These are phyloP conservation scores for Barnettozyma populi DNA, from an alignment of 805 yeast species.

Conservation along the genomic window DNA sequence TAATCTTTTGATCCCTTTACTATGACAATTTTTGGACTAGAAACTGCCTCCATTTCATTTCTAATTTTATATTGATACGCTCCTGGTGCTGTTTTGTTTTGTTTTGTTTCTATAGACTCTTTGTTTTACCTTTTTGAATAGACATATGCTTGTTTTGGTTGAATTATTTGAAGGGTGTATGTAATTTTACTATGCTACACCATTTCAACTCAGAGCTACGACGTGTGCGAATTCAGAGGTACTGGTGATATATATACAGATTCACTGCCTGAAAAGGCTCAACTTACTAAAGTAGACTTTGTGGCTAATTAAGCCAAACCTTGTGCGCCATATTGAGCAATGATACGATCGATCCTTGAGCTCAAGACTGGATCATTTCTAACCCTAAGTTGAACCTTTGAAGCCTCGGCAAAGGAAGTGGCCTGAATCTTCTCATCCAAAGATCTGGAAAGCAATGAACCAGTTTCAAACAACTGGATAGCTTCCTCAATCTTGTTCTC, in stretches of 20 bases:
- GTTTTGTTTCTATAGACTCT: not conserved
- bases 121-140: not conserved
- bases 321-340: conserved; percentile 34
- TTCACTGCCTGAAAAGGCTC: not conserved
- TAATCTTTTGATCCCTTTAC: not conserved
- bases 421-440: conserved; percentile 87
- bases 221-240: not conserved
- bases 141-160: not conserved
- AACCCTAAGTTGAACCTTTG: conserved; percentile 80
- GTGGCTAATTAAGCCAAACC: conserved; percentile 5
- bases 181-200: not conserved
- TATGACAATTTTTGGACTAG: not conserved
- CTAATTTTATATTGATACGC: not conserved
- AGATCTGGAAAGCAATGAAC: conserved; percentile 77
- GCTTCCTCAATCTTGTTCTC: conserved; percentile 80
- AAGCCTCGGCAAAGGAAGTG: conserved; percentile 86
- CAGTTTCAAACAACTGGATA: conserved; percentile 71
- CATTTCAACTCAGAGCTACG: not conserved
- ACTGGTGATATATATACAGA: not conserved
- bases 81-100: not conserved
- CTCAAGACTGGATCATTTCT: conserved; percentile 62
- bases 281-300: not conserved
- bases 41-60: not conserved
- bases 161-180: not conserved
- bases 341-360: conserved; percentile 55